A percentile compares a stretch with the other conserved stretches of the same genome.
Conservation (phyloP, 495 filamentous ascomycete genomes). For the Penicillium manginii region DNA sequence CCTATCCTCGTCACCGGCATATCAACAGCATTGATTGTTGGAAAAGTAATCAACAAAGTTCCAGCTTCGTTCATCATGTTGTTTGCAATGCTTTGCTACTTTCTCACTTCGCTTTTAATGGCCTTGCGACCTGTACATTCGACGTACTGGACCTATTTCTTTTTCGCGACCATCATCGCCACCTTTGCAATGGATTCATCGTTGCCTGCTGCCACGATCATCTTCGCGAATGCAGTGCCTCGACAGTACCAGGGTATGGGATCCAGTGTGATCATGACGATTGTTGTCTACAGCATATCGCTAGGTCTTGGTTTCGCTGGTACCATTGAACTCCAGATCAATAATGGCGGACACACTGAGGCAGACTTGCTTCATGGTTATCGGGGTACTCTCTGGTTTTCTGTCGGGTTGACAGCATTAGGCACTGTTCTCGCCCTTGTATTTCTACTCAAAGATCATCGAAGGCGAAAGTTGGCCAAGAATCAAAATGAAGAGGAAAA, state of each 20-base stretch:
- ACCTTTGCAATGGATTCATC: constrained; percentile 46
- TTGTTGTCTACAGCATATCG: constrained; percentile 50
- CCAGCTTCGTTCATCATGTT: constrained; percentile 41
- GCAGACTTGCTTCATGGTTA: constrained; percentile 40
- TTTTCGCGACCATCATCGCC: constrained; percentile 35
- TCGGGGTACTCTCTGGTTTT: constrained; percentile 28
- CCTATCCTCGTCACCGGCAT: constrained; percentile 43
- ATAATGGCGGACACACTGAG: constrained; percentile 22
- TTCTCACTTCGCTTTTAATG: constrained; percentile 32
- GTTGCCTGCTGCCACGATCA: constrained; percentile 51
- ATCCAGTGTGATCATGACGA: constrained; percentile 44
- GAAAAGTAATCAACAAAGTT: constrained; percentile 38
- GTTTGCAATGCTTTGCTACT: constrained; percentile 41
- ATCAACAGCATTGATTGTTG: constrained; percentile 36
- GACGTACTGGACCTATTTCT: constrained; percentile 38
- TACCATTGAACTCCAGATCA: constrained; percentile 33
- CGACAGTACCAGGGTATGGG: constrained; percentile 48
- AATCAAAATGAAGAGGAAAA: constrained; percentile 5
- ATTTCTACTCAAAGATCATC: constrained; percentile 11
- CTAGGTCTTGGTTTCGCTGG: constrained; percentile 52
- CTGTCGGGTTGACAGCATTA: constrained; percentile 12
- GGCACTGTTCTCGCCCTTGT: constrained; percentile 11
- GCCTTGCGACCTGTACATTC: constrained; percentile 31
- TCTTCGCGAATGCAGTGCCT: constrained; percentile 43
- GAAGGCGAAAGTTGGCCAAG: constrained; percentile 11